Base-by-base conservation (phyloP, 2,329 filamentous ascomycete genomes). In the Calycina herbarum region DNA sequence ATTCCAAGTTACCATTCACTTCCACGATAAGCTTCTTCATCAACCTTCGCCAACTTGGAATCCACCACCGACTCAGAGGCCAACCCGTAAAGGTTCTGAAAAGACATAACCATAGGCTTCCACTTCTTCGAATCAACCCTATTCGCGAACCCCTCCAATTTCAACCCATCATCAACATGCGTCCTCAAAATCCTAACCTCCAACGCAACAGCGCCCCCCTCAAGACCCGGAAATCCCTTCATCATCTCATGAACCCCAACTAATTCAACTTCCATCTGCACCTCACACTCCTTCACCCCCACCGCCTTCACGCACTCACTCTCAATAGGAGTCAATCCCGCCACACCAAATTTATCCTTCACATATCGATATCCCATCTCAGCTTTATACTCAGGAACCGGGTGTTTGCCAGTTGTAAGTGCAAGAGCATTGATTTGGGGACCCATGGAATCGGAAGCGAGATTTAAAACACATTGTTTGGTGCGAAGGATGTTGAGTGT, bases 51-150 rank as follows among this genome's bases (percentile, higher is more conserved):
- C 38, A 40, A 40, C 38, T 40, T 40, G 38, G 38, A 40, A 15
- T 40, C 38, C 13, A 17, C 38, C 2, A 5, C 38, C 13, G 4
- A 5, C 38, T 40, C 38, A 15, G 13, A 13, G 17, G 13, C 38
- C 66, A 78, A 69, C 0, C 79, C 80, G 66, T 81, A 81, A 7
- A 81, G 70, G 63, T 82, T 75, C 68, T 79, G 78, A 65, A 82
- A 82, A 58, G 70, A 76, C 78, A 80, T 81, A 56, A 82, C 78
- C 71, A 82, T 72, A 2, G 80, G 80, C 61, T 73, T 72, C 80
- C 79, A 82, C 57, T 72, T 75, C 65, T 81, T 78, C 1, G 79
- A 74, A 66, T 82, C 79, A 61, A 82, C 72, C 3, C 78, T 72
- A 65, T 82, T 81, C 29, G 69, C 62, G 65, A 76, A 62, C 6